Evolutionary conservation across 2,329 filamentous ascomycete genomes (phyloP).

Genomic region (Periconia macrospinosa): DNA sequence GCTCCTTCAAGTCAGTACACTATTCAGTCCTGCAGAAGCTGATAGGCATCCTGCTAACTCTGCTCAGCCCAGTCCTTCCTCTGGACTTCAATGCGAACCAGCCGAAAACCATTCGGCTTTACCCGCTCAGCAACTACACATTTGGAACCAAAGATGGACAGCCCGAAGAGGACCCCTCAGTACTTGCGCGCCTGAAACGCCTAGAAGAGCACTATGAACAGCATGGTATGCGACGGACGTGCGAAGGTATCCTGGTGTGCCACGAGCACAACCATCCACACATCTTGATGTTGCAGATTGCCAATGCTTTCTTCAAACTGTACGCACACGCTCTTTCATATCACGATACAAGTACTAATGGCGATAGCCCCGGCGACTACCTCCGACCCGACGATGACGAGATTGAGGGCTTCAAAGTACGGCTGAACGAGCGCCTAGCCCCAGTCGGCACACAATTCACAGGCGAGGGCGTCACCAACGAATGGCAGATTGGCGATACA

Average conservation of each 20-base stretch:
- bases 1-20: conserved; percentile 70
- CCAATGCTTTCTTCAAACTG: conserved; percentile 99
- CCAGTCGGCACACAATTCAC: conserved; percentile 82
- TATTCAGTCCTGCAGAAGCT: conserved; percentile 1
- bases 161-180: conserved; percentile 95
- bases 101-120: conserved; percentile 85
- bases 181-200: conserved; percentile 86
- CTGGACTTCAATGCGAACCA: conserved; percentile 87
- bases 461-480: conserved; percentile 83
- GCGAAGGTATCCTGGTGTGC: conserved; percentile 95
- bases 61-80: conserved; percentile 69
- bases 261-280: conserved; percentile 99
- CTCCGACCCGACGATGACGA: conserved; percentile 87
- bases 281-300: conserved; percentile 98
- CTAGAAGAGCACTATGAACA: conserved; percentile 92
- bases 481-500: conserved; percentile 94
- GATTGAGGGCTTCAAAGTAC: conserved; percentile 88
- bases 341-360: background rate
- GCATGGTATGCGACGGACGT: conserved; percentile 95
- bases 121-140: conserved; percentile 96
- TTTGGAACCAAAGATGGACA: conserved; percentile 98
- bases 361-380: conserved; percentile 79
- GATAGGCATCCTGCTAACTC: background rate
- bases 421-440: conserved; percentile 89
- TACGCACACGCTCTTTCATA: conserved; percentile 39